Evolutionary conservation across 768 basidiomycete genomes (phyloP), one percentile per base, ranked within the genome.

Genomic region (Xerocomellus chrysenteron): DNA sequence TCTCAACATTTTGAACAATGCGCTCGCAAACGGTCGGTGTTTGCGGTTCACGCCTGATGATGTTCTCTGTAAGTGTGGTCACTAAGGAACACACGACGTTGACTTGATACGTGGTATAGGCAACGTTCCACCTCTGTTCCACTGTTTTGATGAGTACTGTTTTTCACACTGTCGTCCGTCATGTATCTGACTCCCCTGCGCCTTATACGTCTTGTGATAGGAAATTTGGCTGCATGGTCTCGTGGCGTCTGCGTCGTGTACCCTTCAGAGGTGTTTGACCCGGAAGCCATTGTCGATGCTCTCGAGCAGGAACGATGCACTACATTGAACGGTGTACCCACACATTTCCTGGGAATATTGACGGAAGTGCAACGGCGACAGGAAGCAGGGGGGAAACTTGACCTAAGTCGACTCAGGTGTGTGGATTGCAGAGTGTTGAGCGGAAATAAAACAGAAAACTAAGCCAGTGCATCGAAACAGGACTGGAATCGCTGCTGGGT

Each of bases 71-170:
- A 59, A 30, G 83, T 72, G 47, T 17, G 19, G 16, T 43, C 17
- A 26, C 13, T 40, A 13, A 16, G 21, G 13, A 21, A 28, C 17
- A 5, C 24, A 9, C 12, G 24, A 46, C 11, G 6, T 37, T 57
- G 40, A 59, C 41, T 14, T 41, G 50, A 66, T 11, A 51, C 37
- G 4, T 14, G 42, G 40, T 43, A 19, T 46, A 92, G 89, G 88
- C 78, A 92, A 93, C 59, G 85, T 85, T 1, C 91, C 91, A 3
- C 91, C 91, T 0, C 72, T 92, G 2, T 94, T 92, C 68, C 91
- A 94, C 68, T 93, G 91, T 67, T 92, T 92, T 81, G 91, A 91
- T 90, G 74, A 87, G 89, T 89, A 35, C 30, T 28, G 21, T 24
- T 33, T n/a, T 52, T 40, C 28, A 13, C 40, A 53, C 58, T 64